phyloP scores from a whole-genome alignment of 2,329 filamentous ascomycete species.

The Trichoderma lentiforme region DNA sequence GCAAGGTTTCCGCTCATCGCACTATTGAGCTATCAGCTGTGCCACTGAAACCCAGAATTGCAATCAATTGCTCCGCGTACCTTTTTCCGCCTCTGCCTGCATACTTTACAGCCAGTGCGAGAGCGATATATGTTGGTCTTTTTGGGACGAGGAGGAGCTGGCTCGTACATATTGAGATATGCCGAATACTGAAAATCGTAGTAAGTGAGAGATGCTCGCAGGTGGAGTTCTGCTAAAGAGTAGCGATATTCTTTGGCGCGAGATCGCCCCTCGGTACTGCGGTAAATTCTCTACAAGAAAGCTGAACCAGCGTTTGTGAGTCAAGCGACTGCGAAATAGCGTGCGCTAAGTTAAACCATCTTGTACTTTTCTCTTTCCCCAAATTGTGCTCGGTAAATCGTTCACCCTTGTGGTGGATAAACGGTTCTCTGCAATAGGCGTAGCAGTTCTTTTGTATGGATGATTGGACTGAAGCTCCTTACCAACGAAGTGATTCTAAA shows the following conservation, averaged over 20 bases:
- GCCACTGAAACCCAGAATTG: background rate
- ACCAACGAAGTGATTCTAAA: no score
- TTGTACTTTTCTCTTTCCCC: no score
- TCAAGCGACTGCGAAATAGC: background rate
- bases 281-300: background rate
- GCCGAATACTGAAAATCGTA: background rate
- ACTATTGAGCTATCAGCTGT: background rate
- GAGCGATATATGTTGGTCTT: background rate
- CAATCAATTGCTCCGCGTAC: background rate
- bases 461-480: no score
- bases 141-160: background rate
- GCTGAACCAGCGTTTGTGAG: background rate
- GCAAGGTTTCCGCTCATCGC: background rate
- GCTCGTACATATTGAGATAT: background rate
- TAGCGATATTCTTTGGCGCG: background rate
- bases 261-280: background rate
- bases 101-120: background rate
- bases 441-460: no score
- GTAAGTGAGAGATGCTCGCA: background rate
- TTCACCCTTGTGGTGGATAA: no score
- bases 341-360: no score
- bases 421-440: no score
- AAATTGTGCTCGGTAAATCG: no score
- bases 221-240: background rate
- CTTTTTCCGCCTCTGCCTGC: background rate